Evolutionary conservation across 2,329 filamentous ascomycete species (phyloP).

Genomic region (Fusarium denticulatum): DNA sequence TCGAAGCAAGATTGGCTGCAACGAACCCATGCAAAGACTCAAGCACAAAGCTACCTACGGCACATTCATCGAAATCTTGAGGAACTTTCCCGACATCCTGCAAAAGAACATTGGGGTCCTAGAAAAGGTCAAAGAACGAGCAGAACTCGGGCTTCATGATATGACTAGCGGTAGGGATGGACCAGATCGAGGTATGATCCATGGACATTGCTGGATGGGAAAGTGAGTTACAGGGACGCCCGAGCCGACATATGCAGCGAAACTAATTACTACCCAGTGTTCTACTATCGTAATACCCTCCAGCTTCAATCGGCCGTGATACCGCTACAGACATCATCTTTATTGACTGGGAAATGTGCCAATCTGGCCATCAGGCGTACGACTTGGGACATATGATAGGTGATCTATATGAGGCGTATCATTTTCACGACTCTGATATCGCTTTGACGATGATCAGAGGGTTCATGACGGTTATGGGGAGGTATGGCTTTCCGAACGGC

Average conservation of each 20-base stretch:
- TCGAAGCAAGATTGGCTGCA: not conserved
- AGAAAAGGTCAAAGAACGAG: not conserved
- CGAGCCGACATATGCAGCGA: fast-evolving
- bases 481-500: not conserved
- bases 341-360: not conserved
- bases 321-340: not conserved
- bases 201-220: not conserved
- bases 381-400: not conserved
- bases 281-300: not conserved
- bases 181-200: not conserved
- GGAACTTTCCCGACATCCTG: not conserved
- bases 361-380: not conserved
- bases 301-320: not conserved
- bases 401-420: not conserved
- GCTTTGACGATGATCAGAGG: not conserved
- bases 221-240: not conserved
- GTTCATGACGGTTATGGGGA: not conserved
- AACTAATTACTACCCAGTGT: not conserved
- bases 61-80: not conserved
- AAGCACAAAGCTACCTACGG: not conserved
- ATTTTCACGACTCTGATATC: not conserved
- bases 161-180: fast-evolving
- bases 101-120: not conserved
- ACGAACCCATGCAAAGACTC: not conserved
- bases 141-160: not conserved